Evolutionary conservation across 2,329 filamentous ascomycete genomes (phyloP).

Genomic region (Phoma sp.): DNA sequence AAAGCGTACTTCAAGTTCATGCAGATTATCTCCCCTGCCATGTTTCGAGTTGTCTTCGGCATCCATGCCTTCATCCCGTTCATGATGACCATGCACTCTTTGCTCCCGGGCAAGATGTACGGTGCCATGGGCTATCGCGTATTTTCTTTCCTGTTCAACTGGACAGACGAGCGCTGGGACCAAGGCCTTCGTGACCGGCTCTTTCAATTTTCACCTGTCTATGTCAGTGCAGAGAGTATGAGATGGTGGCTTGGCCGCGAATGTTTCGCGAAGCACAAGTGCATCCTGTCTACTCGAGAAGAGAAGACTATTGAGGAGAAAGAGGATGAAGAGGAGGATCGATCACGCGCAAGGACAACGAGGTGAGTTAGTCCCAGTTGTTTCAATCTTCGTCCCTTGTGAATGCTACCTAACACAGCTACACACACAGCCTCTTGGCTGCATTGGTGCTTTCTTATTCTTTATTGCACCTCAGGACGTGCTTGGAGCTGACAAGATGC

Average conservation of each 20-base stretch:
- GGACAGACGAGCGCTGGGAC: slow-evolving; percentile 87
- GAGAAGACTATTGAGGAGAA: slow-evolving; percentile 67
- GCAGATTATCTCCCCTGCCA: slow-evolving; percentile 73
- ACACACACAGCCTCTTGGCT: too few relatives aligned
- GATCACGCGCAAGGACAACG: slow-evolving; percentile 7
- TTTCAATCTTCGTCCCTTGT: too few relatives aligned
- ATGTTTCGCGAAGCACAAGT: slow-evolving; percentile 84
- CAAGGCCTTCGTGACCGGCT: slow-evolving; percentile 76
- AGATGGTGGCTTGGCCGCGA: slow-evolving; percentile 92
- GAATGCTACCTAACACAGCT: too few relatives aligned
- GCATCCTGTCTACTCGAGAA: slow-evolving; percentile 81
- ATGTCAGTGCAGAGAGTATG: slow-evolving; percentile 89
- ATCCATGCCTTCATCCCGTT: slow-evolving; percentile 92
- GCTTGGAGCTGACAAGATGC: too few relatives aligned
- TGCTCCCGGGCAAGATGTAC: slow-evolving; percentile 72
- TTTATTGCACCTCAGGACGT: too few relatives aligned
- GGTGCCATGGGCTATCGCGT: slow-evolving; percentile 85
- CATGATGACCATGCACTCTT: slow-evolving; percentile 83
- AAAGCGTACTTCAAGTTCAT: slow-evolving; percentile 94
- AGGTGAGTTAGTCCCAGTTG: too few relatives aligned
- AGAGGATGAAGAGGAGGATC: slow-evolving; percentile 49
- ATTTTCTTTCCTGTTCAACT: slow-evolving; percentile 87
- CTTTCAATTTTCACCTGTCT: slow-evolving; percentile 92
- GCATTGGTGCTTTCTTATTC: too few relatives aligned
- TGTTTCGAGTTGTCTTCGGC: slow-evolving; percentile 85